A percentile compares a stretch with the other conserved stretches of the same genome.
Conservation (phyloP, 352 stramenopile species). For the Globisporangium irregulare region DNA sequence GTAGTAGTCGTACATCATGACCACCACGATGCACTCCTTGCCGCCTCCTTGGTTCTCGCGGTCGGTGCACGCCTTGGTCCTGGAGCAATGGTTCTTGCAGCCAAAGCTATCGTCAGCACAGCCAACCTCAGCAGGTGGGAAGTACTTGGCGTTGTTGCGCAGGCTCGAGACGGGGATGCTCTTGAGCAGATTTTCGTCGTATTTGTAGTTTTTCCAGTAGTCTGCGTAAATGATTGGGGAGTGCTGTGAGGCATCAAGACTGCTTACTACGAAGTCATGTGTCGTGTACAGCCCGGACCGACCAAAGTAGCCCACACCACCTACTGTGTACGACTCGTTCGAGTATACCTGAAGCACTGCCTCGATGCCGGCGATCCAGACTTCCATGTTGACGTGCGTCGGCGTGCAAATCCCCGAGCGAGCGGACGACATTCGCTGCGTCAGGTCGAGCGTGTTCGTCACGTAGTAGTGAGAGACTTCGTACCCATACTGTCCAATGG, state of each 20-base stretch:
- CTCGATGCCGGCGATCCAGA: constrained; percentile 42
- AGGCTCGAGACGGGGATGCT: constrained; percentile 6
- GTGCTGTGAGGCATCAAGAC: neutral
- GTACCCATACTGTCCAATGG: constrained; percentile 25
- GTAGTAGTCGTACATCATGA: constrained; percentile 20
- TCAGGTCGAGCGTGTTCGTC: constrained; percentile 10
- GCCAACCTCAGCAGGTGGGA: constrained; percentile 11
- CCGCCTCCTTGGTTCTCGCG: constrained; percentile 12
- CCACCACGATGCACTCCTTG: constrained; percentile 24
- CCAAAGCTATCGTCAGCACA: constrained; percentile 30
- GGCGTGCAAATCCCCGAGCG: constrained; percentile 32
- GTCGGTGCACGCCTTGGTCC: constrained; percentile 19
- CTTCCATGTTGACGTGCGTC: constrained; percentile 49
- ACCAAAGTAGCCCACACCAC: constrained; percentile 36
- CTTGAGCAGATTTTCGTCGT: constrained; percentile 29
- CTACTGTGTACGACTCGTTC: constrained; percentile 40
- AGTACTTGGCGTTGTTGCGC: constrained; percentile 21
- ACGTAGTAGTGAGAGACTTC: constrained; percentile 25
- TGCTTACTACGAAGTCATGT: constrained; percentile 28
- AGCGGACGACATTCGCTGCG: constrained; percentile 35
- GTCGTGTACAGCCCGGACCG: constrained; percentile 43
- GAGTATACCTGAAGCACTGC: constrained; percentile 31
- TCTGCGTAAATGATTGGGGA: constrained; percentile 9
- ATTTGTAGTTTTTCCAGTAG: constrained; percentile 44
- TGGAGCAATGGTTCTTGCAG: constrained; percentile 35